phyloP scores from a whole-genome alignment of 148 eudicot species.

The Vaccinium myrtillus region DNA sequence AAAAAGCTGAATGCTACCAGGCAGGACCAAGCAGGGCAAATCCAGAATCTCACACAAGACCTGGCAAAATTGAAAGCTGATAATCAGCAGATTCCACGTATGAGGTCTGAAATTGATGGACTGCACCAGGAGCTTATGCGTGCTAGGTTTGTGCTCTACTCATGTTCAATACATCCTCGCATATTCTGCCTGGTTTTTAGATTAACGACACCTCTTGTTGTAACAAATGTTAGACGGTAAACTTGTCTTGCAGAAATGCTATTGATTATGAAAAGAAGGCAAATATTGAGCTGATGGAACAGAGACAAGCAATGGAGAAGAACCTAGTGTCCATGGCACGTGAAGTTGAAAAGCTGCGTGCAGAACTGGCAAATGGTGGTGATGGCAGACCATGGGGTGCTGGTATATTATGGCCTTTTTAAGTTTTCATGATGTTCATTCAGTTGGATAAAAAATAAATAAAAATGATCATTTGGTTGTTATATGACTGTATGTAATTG shows the following conservation, averaged over 20 bases:
- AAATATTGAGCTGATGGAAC: conserved; percentile 77
- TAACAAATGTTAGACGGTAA: background rate
- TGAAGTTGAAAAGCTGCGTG: conserved; percentile 89
- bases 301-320: conserved; percentile 86
- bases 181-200: conserved; percentile 1
- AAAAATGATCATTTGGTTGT: too few relatives aligned
- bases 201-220: background rate
- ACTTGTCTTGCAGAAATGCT: conserved; percentile 49
- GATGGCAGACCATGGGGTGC: conserved; percentile 68
- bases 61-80: conserved; percentile 63
- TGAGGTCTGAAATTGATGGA: conserved; percentile 67
- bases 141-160: conserved; percentile 61
- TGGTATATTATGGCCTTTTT: conserved; percentile 42
- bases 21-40: conserved; percentile 66
- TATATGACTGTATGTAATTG: background rate
- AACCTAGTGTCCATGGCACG: conserved; percentile 90
- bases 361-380: conserved; percentile 60
- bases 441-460: too few relatives aligned
- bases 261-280: conserved; percentile 93
- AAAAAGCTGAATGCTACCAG: conserved; percentile 59
- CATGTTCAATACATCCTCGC: background rate
- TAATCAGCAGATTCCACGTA: conserved; percentile 69
- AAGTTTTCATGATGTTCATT: background rate
- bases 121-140: conserved; percentile 80
- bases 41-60: conserved; percentile 71